Base-by-base conservation (phyloP, 2,329 filamentous ascomycete species). In the Ustulina deusta region DNA sequence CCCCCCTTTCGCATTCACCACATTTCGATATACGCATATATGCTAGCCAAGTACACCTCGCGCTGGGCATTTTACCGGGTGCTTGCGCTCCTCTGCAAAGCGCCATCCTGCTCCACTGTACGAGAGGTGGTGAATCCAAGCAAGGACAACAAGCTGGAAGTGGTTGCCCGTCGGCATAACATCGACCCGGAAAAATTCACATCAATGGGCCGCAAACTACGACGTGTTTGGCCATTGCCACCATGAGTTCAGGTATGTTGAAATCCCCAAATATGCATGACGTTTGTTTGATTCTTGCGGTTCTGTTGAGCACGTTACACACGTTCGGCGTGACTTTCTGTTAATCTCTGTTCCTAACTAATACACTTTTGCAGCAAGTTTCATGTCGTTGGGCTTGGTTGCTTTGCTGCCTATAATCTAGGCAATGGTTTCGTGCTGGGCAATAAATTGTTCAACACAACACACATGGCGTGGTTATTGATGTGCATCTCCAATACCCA, bases 391-490 rank as follows among this genome's bases (percentile, higher is more conserved):
- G n/a, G n/a, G n/a, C 15, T 17, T 17, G 3, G 38, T 4, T 6
- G 15, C 7, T 38, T 38, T 38, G 36, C 9, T 20, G 9, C 17
- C 40, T 20, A 34, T 34, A 34, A n/a, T n/a, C n/a, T n/a, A n/a
- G n/a, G n/a, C n/a, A n/a, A n/a, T n/a, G n/a, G n/a, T n/a, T n/a
- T n/a, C n/a, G n/a, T n/a, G n/a, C n/a, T n/a, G n/a, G 87, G 87
- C 0, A 84, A 89, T 69, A 82, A 86, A 4, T 77, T 90, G 1
- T 90, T 89, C 74, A 89, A 89, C 73, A 89, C 85, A n/a, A 59
- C 42, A 25, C 27, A 15, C 9, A 17, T 59, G 11, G 27, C 17
- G 6, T 58, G 56, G 36, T 36, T 40, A 40, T 40, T 40, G 36
- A 40, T 15, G 36, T 40, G 10, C 10, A 17, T 2, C 5, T 17